A percentile compares a stretch with the other conserved stretches of the same genome.
Conservation (phyloP, 345 rosid genomes). For the Bruguiera parviflora region DNA sequence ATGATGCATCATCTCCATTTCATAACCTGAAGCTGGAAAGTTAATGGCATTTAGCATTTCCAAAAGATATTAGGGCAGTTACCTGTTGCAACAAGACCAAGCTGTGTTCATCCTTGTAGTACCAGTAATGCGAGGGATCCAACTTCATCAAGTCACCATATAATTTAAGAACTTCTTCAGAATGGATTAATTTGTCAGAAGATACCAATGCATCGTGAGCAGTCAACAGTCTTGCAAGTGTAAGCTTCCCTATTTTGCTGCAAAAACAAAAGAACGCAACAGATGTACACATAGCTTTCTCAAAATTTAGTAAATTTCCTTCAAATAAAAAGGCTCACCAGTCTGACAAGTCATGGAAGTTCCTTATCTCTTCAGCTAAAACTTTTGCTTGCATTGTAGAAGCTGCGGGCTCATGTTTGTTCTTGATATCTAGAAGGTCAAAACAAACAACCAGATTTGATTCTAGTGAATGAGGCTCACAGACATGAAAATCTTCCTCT, state of each 20-base stretch:
- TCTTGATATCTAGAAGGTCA: slow-evolving; percentile 31
- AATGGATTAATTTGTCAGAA: slow-evolving; percentile 37
- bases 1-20: too few relatives aligned
- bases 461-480: slow-evolving; percentile 34
- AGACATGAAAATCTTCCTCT: slow-evolving; percentile 45
- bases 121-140: slow-evolving; percentile 63
- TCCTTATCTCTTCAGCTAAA: slow-evolving; percentile 50
- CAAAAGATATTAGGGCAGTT: not conserved
- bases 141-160: slow-evolving; percentile 60
- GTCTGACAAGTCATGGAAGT: slow-evolving; percentile 52
- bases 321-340: slow-evolving; percentile 43
- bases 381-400: slow-evolving; percentile 54
- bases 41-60: not conserved
- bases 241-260: slow-evolving; percentile 93
- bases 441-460: slow-evolving; percentile 30
- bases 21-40: not conserved
- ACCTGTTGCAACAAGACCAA: slow-evolving; percentile 66
- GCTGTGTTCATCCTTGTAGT: slow-evolving; percentile 76
- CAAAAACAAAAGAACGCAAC: slow-evolving; percentile 18
- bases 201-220: slow-evolving; percentile 49
- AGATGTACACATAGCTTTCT: slow-evolving; percentile 1
- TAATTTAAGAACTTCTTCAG: slow-evolving; percentile 60
- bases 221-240: slow-evolving; percentile 78
- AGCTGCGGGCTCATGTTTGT: slow-evolving; percentile 27
- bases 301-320: slow-evolving; percentile 11